Conservation (phyloP, 441 rosid species). For the Rhodomyrtus psidioides region DNA sequence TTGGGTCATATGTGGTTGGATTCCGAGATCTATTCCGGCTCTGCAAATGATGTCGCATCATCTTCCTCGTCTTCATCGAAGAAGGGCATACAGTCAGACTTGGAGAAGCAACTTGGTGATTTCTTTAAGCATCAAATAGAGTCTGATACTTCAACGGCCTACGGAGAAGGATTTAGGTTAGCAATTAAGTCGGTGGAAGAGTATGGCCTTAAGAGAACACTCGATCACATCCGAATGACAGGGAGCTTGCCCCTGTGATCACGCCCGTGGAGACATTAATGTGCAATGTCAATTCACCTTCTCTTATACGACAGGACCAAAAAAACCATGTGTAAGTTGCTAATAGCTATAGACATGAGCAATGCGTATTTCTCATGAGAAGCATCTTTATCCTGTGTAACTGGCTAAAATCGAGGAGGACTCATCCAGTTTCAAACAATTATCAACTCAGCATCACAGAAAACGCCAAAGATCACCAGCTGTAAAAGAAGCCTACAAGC, state of each 20-base stretch:
- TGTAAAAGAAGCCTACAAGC: too few relatives aligned
- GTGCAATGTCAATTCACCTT: background rate
- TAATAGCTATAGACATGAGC: too few relatives aligned
- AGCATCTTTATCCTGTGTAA: too few relatives aligned
- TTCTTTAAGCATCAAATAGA: background rate
- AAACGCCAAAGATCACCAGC: too few relatives aligned
- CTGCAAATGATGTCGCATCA: background rate
- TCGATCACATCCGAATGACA: background rate
- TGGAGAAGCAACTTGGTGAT: background rate
- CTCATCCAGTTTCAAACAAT: too few relatives aligned
- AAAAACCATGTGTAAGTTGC: too few relatives aligned
- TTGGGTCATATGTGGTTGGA: slow-evolving; percentile 7
- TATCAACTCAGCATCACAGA: too few relatives aligned
- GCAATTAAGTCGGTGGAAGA: background rate
- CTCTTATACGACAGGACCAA: background rate
- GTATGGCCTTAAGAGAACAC: background rate
- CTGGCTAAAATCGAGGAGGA: too few relatives aligned
- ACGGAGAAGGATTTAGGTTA: background rate
- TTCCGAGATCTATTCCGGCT: background rate
- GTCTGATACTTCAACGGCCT: background rate
- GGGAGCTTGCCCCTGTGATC: background rate
- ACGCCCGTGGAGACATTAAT: background rate
- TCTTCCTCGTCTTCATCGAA: background rate
- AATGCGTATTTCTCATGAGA: too few relatives aligned
- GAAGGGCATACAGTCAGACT: background rate